Evolutionary conservation across 1,284 basidiomycete species (phyloP).

Genomic region (Leccinum griseonigrum): DNA sequence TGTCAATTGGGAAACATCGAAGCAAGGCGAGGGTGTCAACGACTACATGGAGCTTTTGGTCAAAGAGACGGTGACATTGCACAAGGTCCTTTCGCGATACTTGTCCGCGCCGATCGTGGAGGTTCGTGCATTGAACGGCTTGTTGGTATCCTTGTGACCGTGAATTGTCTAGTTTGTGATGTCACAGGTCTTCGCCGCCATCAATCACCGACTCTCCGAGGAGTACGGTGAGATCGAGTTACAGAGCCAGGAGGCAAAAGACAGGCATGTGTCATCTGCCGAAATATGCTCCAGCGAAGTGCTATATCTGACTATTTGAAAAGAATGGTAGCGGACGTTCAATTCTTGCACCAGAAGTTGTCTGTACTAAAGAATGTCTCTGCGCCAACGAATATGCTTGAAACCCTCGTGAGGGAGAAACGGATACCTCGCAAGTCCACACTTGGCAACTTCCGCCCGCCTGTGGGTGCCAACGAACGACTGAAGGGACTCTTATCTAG

Average conservation of each 20-base stretch:
- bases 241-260: conserved; percentile 78
- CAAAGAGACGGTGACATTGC: conserved; percentile 94
- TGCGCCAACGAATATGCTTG: conserved; percentile 71
- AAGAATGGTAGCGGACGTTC: conserved; percentile 79
- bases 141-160: conserved; percentile 4
- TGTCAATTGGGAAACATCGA: conserved; percentile 73
- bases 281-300: conserved; percentile 3
- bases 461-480: conserved; percentile 31
- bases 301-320: conserved; percentile 11
- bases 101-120: conserved; percentile 76
- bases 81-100: conserved; percentile 95
- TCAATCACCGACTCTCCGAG: conserved; percentile 84
- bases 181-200: conserved; percentile 89
- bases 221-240: conserved; percentile 82
- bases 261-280: conserved; percentile 51
- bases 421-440: conserved; percentile 38
- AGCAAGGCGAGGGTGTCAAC: conserved; percentile 58
- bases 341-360: conserved; percentile 70
- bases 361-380: conserved; percentile 67
- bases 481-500: conserved; percentile 32
- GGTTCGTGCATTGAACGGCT: conserved; percentile 40
- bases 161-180: conserved; percentile 68
- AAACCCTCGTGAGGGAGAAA: conserved; percentile 80
- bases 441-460: conserved; percentile 24
- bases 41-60: conserved; percentile 89